Evolutionary conservation across 2,329 filamentous ascomycete species (phyloP), one percentile per base, ranked within the genome.

Genomic region (Metarhizium robertsii): DNA sequence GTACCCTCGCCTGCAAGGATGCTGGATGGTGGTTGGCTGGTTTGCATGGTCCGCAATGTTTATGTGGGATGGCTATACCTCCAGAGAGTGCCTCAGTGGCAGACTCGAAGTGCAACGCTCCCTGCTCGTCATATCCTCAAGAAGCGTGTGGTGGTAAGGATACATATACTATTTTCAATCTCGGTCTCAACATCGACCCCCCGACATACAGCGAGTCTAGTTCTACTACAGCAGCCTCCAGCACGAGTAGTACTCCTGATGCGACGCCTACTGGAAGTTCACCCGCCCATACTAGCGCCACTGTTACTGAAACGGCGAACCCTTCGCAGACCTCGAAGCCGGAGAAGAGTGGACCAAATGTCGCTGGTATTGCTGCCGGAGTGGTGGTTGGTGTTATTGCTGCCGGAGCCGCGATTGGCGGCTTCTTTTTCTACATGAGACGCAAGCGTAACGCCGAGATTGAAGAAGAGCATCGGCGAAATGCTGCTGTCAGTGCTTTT

Each of bases 351-450:
- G 73, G 77, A 8, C 75, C 85, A n/a, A 92, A 86, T 67, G 88
- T 84, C n/a, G 88, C 84, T 43, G 90, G 87, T 51, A 92, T 97
- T 61, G 91, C 88, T 18, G 92, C 86, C 10, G 92, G 92, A 58
- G 88, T 90, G 1, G 92, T 96, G 2, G 88, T 94, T 8, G 91
- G 89, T 57, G 83, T 96, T 2, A 75, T 95, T 2, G 88, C 74
- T 1, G 65, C 91, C 4, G 80, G 76, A 53, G 87, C 78, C 14
- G 77, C 88, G 18, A 74, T 81, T 13, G 90, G 84, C 48, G 91
- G 81, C 53, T 73, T 79, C 5, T 86, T 90, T 71, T 85, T 95
- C 68, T 88, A 81, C 65, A 73, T 94, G 62, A 87, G 90, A 54
- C 85, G 86, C 60, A 86, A 83, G 73, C 85, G 85, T 65, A 88